phyloP scores from a whole-genome alignment of 371 early-diverging fungal genomes.

The Syncephalastrum monosporum region DNA sequence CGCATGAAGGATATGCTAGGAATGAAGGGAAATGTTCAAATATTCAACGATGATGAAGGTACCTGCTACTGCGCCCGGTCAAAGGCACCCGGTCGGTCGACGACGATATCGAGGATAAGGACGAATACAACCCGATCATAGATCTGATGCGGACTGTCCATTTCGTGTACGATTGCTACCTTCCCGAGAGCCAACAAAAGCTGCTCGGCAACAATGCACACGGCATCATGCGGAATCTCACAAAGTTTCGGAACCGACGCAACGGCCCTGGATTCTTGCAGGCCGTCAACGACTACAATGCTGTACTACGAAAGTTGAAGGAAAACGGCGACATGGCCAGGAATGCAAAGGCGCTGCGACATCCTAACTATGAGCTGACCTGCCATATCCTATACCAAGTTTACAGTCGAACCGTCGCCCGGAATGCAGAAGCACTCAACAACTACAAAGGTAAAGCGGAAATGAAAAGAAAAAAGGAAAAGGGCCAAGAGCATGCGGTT shows the following conservation, averaged over 20 bases:
- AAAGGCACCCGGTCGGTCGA: constrained; percentile 12
- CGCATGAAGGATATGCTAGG: neutral
- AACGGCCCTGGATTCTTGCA: constrained; percentile 66
- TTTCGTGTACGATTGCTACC: constrained; percentile 63
- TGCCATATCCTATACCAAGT: constrained; percentile 86
- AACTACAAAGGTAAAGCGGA: constrained; percentile 67
- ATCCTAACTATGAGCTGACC: constrained; percentile 68
- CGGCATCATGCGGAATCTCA: constrained; percentile 78
- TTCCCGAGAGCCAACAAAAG: constrained; percentile 48
- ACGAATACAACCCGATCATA: constrained; percentile 80
- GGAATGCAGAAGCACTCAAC: constrained; percentile 76
- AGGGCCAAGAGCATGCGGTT: neutral
- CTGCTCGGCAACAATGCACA: constrained; percentile 64
- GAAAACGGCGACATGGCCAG: constrained; percentile 32
- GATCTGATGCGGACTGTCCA: constrained; percentile 74
- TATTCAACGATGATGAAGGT: constrained; percentile 15
- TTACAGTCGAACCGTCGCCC: constrained; percentile 86
- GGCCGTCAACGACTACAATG: constrained; percentile 75
- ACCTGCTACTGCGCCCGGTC: constrained; percentile 41
- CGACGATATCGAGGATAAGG: constrained; percentile 56
- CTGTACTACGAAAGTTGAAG: constrained; percentile 46
- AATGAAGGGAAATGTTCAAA: neutral
- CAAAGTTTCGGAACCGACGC: constrained; percentile 76
- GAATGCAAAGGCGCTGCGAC: constrained; percentile 41
- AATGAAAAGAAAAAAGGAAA: neutral